phyloP scores from a whole-genome alignment of 148 eudicot genomes.

The Amaranthus palmeri region DNA sequence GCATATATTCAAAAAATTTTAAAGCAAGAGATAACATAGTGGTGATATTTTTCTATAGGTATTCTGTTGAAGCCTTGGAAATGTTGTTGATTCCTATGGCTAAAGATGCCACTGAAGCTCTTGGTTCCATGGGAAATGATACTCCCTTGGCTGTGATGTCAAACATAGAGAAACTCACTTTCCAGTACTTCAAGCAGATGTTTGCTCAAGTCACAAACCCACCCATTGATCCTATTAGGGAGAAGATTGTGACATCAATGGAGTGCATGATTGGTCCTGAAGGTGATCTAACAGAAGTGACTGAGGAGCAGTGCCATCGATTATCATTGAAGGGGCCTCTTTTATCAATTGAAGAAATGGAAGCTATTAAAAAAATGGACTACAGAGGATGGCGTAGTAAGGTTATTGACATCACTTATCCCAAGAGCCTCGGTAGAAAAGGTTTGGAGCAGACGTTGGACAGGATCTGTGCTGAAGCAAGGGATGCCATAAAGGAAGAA shows the following conservation, averaged over 20 bases:
- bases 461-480: conserved; percentile 86
- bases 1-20: no score
- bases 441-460: conserved; percentile 92
- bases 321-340: conserved; percentile 94
- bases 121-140: conserved; percentile 99
- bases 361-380: conserved; percentile 92
- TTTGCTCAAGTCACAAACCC: conserved; percentile 99
- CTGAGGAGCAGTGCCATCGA: conserved; percentile 94
- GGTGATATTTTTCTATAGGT: conserved; percentile 38
- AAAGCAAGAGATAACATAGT: neutral
- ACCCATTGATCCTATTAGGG: conserved; percentile 96
- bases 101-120: conserved; percentile 91
- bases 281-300: conserved; percentile 96
- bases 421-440: conserved; percentile 59
- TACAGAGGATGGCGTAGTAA: conserved; percentile 96
- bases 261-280: conserved; percentile 99
- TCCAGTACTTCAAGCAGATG: conserved; percentile 98
- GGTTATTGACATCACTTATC: conserved; percentile 84
- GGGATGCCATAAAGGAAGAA: conserved; percentile 76
- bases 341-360: conserved; percentile 77
- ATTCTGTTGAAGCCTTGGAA: conserved; percentile 82
- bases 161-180: conserved; percentile 87
- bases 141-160: conserved; percentile 99
- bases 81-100: conserved; percentile 98
- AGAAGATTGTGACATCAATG: conserved; percentile 97